Percentiles rank a stretch among this genome's conserved stretches.
phyloP scores from a whole-genome alignment of 352 stramenopile genomes.

The Pythium brachiatum region DNA sequence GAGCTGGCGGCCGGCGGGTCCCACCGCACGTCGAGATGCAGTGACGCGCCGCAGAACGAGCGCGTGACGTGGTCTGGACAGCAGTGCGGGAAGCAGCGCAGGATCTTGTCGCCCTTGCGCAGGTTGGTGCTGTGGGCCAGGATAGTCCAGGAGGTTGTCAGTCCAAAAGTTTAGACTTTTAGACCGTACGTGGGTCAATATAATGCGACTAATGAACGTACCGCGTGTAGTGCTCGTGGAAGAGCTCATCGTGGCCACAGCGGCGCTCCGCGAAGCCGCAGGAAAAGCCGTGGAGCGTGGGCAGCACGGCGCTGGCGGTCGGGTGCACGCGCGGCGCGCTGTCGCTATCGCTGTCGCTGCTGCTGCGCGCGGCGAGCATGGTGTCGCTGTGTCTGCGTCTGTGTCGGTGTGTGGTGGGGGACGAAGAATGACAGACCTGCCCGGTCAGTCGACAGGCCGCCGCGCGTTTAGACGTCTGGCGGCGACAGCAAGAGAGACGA shows the following conservation, averaged over 20 bases:
- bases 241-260: constrained; percentile 15
- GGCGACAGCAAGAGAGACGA: background rate
- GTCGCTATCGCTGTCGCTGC: constrained; percentile 2
- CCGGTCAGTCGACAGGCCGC: too few species aligned
- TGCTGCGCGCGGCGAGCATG: background rate
- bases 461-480: background rate
- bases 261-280: constrained; percentile 9
- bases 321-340: constrained; percentile 4
- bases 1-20: background rate
- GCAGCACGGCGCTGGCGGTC: background rate
- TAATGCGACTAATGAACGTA: too few species aligned
- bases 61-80: constrained; percentile 51
- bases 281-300: constrained; percentile 7
- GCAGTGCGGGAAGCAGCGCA: constrained; percentile 68
- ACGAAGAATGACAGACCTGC: too few species aligned
- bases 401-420: too few species aligned
- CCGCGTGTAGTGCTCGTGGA: constrained; percentile 14
- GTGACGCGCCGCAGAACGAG: constrained; percentile 56
- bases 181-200: too few species aligned
- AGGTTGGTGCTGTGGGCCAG: constrained; percentile 16
- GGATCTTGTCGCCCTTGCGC: constrained; percentile 34
- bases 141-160: background rate
- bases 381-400: too few species aligned
- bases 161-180: too few species aligned
- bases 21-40: constrained; percentile 37